phyloP scores from a whole-genome alignment of 2,329 filamentous ascomycete genomes.

The Harringtonia lauricola region DNA sequence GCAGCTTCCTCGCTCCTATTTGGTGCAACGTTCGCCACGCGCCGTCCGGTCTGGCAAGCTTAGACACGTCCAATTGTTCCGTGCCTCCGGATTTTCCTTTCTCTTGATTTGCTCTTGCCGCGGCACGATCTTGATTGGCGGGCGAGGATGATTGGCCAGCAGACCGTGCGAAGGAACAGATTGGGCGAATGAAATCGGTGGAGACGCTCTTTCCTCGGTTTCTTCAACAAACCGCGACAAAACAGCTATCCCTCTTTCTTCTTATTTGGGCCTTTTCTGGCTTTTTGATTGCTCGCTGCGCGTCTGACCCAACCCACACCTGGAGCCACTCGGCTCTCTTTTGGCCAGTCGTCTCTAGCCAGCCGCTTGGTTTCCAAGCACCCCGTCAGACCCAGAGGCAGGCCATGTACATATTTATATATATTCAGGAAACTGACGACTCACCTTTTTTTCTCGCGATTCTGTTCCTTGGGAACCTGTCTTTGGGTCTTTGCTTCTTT shows the following conservation, averaged over 20 bases:
- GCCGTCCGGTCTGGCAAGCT: no score
- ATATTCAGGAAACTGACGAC: no score
- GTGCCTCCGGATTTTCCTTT: background rate
- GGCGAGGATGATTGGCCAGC: conserved; percentile 6
- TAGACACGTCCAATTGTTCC: background rate
- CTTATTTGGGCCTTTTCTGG: background rate
- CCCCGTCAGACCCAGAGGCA: no score
- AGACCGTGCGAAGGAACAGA: conserved; percentile 2
- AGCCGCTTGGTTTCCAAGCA: background rate
- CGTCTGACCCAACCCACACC: conserved; percentile 1
- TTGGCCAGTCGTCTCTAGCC: background rate
- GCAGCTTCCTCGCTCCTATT: background rate
- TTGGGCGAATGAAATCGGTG: conserved; percentile 18
- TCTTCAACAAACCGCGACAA: background rate
- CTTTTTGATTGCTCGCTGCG: background rate
- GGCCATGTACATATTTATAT: no score
- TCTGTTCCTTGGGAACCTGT: no score
- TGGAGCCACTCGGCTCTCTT: background rate
- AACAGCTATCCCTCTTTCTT: background rate
- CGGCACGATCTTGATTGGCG: conserved; percentile 17
- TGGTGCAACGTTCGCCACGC: no score
- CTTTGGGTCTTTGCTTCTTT: no score
- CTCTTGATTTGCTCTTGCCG: conserved; percentile 8
- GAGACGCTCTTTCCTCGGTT: conserved; percentile 12
- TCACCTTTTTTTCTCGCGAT: no score